A percentile compares a stretch with the other conserved stretches of the same genome.
Conservation (phyloP, 805 yeast species). For the Cyberlindnera petersonii region DNA sequence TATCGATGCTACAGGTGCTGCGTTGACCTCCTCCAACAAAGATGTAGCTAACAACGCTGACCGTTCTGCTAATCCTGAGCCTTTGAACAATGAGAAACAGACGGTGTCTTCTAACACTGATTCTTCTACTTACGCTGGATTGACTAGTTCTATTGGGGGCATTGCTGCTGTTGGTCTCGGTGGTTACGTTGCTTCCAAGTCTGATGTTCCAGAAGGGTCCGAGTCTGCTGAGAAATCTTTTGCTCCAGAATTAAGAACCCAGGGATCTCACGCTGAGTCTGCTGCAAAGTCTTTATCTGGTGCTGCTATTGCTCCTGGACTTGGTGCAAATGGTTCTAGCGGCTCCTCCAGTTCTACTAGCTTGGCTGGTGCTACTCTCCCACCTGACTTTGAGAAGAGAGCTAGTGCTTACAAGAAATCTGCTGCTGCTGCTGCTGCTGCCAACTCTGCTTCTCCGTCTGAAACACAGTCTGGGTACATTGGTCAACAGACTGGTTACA, state of each 20-base stretch:
- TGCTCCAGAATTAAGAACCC: no score
- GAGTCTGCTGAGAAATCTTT: not conserved
- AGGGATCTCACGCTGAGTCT: no score
- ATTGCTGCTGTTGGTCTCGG: conserved; percentile 5
- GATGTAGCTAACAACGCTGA: not conserved
- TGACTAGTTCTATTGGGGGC: conserved; percentile 4
- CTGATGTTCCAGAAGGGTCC: not conserved
- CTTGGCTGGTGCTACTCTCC: conserved; percentile 24
- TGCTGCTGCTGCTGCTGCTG: not conserved
- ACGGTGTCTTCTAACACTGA: not conserved
- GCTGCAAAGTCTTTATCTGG: not conserved
- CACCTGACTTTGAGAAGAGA: conserved; percentile 26
- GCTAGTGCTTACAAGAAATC: conserved; percentile 4
- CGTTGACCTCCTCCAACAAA: not conserved
- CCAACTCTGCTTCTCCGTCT: conserved; percentile 3
- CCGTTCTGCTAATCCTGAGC: not conserved
- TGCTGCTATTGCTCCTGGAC: conserved; percentile 2
- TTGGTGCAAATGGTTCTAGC: conserved; percentile 5
- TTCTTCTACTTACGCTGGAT: conserved; percentile 9
- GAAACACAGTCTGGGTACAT: not conserved
- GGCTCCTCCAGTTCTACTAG: conserved; percentile 13
- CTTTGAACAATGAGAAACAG: not conserved
- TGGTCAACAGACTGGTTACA: conserved; percentile 12
- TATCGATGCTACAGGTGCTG: not conserved
- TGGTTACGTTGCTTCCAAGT: not conserved